Base-by-base conservation (phyloP, 1,139 yeast species). In the Blastobotrys malaysiensis region DNA sequence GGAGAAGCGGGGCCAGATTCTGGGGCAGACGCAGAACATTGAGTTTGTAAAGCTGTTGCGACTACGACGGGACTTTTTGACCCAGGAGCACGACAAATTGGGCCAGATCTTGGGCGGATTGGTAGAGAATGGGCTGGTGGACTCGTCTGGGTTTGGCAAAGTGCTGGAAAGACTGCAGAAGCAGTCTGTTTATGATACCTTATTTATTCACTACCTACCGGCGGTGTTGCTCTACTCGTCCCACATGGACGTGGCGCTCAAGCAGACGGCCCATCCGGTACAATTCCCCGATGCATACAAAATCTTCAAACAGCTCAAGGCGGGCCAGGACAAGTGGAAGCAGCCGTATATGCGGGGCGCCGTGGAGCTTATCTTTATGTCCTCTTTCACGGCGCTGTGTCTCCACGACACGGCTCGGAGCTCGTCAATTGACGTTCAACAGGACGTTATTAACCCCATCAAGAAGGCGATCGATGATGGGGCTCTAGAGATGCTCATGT, bases 401-500 rank as follows among this genome's bases (percentile, higher is more conserved):
- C 85, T 86, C 62, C 72, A 74, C 52, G 65, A 59, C 16, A 71
- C 73, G 54, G 61, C 51, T 48, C 54, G 39, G 54, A 43, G 57
- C n/a, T 46, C 47, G 3, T 50, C 24, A 49, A 50, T 64, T 58
- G 81, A 79, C 2, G 69, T 70, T 43, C 65, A 68, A 13, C 71
- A 68, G 43, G 81, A 78, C 45, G 75, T 83, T 46, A 70, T 75
- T 6, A 66, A 71, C 9, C 73, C 78, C 3, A 76, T 81, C 2
- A 77, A 79, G 54, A 69, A 70, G 58, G 85, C 80, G 54, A 79
- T 78, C 56, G 85, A 78, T 62, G 71, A 69, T 63, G 97, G 97
- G 26, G 96, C 90, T 0, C 72, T 91, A 61, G 99, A 93, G 67
- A 84, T 85, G 63, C 70, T 91, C 43, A 74, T 91, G 68, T 79